Conservation (phyloP, 805 yeast species). For the Schizosaccharomyces lindneri region DNA sequence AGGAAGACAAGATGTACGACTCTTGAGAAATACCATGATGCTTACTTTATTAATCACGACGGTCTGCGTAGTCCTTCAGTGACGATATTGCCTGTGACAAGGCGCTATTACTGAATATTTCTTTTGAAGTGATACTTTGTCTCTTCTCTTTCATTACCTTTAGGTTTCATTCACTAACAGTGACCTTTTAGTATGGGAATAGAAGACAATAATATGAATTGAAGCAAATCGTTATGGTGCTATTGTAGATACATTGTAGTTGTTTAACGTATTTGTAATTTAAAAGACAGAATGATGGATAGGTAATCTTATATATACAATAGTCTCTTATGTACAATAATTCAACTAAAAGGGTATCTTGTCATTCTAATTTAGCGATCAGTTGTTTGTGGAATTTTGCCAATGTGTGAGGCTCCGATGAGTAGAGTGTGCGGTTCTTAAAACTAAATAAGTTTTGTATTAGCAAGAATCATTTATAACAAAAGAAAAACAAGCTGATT, state of each 20-base stretch:
- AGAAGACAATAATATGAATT: too few species aligned
- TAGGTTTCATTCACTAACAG: too few species aligned
- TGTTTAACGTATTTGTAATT: too few species aligned
- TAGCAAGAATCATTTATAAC: neutral
- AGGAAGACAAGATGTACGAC: too few species aligned
- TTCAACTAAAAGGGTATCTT: too few species aligned
- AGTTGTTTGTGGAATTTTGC: neutral
- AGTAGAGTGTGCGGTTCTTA: neutral
- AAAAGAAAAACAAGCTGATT: neutral
- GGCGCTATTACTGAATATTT: neutral
- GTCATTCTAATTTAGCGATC: neutral
- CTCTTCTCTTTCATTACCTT: too few species aligned
- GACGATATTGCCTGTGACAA: constrained; percentile 1
- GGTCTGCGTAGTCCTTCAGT: neutral
- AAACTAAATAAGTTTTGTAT: neutral
- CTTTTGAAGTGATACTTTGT: neutral
- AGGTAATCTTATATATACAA: too few species aligned
- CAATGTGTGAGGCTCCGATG: neutral
- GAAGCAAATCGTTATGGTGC: too few species aligned
- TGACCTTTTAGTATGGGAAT: too few species aligned
- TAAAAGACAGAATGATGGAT: too few species aligned
- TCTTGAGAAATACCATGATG: neutral
- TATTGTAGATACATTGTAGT: too few species aligned
- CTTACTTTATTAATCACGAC: neutral
- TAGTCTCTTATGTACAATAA: too few species aligned